Evolutionary conservation across 1,284 basidiomycete genomes (phyloP).

Genomic region (Coniferiporia sulphurascens): DNA sequence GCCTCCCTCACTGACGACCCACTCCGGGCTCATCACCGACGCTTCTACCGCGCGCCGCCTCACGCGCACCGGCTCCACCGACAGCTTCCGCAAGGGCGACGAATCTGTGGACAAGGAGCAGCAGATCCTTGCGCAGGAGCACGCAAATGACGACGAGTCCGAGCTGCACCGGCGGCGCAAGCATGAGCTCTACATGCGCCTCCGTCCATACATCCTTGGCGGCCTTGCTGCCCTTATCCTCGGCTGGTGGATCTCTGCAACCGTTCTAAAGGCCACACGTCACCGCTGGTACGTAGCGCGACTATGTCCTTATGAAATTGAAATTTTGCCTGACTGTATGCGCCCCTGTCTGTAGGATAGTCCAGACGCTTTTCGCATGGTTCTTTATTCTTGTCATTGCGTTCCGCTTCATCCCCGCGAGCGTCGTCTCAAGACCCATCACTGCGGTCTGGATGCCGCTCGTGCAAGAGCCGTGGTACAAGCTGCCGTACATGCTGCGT

Average conservation of each 20-base stretch:
- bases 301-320: conserved; percentile 9
- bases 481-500: conserved; percentile 51
- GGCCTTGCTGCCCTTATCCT: conserved; percentile 57
- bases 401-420: conserved; percentile 74
- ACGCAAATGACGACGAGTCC: conserved; percentile 21
- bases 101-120: conserved; percentile 22
- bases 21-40: conserved; percentile 3
- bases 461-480: conserved; percentile 65
- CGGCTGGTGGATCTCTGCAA: conserved; percentile 79
- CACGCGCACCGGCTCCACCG: not conserved
- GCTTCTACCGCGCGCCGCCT: not conserved
- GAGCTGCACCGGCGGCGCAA: conserved; percentile 23
- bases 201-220: conserved; percentile 42
- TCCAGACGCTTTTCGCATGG: conserved; percentile 78
- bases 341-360: conserved; percentile 46
- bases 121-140: conserved; percentile 21
- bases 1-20: not conserved
- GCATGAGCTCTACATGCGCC: conserved; percentile 24
- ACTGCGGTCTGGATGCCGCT: conserved; percentile 59
- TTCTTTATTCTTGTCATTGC: conserved; percentile 70
- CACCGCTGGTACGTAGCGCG: conserved; percentile 55
- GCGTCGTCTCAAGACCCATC: conserved; percentile 60
- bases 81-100: conserved; percentile 10
- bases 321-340: conserved; percentile 14
- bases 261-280: conserved; percentile 59